A percentile compares a stretch with the other conserved stretches of the same genome.
Evolutionary conservation across 345 rosid genomes (phyloP).

Genomic region (Melaleuca quinquenervia): DNA sequence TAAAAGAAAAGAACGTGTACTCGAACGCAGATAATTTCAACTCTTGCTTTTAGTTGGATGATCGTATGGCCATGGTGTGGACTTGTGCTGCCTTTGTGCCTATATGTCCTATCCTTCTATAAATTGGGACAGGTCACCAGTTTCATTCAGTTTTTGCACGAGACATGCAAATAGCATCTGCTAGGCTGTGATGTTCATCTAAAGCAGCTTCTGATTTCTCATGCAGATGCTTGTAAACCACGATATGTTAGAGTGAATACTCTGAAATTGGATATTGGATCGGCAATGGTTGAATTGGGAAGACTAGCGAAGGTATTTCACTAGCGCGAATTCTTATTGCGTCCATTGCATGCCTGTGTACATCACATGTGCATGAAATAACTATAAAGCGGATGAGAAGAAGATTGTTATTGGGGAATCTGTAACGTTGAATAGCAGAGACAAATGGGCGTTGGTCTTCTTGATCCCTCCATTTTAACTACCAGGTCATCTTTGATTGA

Average conservation of each 20-base stretch:
- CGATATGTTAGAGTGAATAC: constrained; percentile 86
- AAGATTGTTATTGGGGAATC: neutral
- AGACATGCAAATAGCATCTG: neutral
- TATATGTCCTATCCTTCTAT: neutral
- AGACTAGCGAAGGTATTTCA: constrained; percentile 41
- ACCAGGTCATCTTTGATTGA: neutral
- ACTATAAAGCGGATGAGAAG: neutral
- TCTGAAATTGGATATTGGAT: constrained; percentile 57
- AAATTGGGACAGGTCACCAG: neutral
- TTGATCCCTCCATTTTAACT: neutral
- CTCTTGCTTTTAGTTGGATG: neutral
- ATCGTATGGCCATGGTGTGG: neutral
- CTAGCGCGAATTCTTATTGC: neutral
- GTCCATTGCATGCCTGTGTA: neutral
- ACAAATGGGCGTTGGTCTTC: neutral
- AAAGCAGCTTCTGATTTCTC: constrained; percentile 2
- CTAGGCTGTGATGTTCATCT: neutral
- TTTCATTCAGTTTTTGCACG: neutral
- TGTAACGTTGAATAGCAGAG: neutral
- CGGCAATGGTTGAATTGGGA: constrained; percentile 49
- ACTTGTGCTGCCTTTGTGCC: neutral
- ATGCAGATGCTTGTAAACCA: constrained; percentile 55
- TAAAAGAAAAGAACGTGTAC: neutral
- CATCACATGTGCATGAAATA: neutral
- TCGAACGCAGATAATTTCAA: neutral